Base-by-base conservation (phyloP, 2,329 filamentous ascomycete genomes). In the Rhytidhysteron rufulum region DNA sequence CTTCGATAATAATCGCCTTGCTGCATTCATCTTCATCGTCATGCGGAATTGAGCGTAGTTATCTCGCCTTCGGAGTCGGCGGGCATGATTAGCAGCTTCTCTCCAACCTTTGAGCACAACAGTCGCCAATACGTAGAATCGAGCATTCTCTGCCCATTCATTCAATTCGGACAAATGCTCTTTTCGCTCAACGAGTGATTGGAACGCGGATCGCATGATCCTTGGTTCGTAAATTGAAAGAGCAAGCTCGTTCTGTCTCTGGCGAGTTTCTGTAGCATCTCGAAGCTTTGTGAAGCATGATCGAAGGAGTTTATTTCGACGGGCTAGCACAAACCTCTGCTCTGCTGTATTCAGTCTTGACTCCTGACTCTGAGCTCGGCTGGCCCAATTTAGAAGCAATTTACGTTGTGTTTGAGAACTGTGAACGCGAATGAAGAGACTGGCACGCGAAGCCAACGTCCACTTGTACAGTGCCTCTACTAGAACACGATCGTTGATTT, bases 391-490 rank as follows among this genome's bases (percentile, higher is more conserved):
- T 8, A 50, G 22, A 20, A 66, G 58, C 9, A 41, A 36, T 1
- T 48, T 50, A 40, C 54, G 39, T 29, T 64, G 65, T 16, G 57
- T 40, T 21, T 55, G 54, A 5, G 52, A 48, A 17, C 61, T 43
- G n/a, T 60, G 57, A 15, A 67, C 58, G 13, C 70, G 62, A 27
- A 57, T 53, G 41, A 71, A 68, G 4, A 70, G 54, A 3, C 61
- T 61, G 5, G 65, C 55, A 27, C 70, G 57, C 16, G 67, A 72
- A 24, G 74, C 71, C 21, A 83, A 53, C n/a, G 77, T 70, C 80
- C 79, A 83, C 57, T 72, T 79, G 57, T 81, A 82, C 45, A 84
- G 65, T 5, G 68, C 61, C 51, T 83, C 73, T 21, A 76, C 62
- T 31, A 77, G 64, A 30, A 82, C 48, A 3, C 80, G 72, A 46